A percentile compares a stretch with the other conserved stretches of the same genome.
Evolutionary conservation across 768 basidiomycete species (phyloP).

Genomic region (Xerocomellus chrysenteron): DNA sequence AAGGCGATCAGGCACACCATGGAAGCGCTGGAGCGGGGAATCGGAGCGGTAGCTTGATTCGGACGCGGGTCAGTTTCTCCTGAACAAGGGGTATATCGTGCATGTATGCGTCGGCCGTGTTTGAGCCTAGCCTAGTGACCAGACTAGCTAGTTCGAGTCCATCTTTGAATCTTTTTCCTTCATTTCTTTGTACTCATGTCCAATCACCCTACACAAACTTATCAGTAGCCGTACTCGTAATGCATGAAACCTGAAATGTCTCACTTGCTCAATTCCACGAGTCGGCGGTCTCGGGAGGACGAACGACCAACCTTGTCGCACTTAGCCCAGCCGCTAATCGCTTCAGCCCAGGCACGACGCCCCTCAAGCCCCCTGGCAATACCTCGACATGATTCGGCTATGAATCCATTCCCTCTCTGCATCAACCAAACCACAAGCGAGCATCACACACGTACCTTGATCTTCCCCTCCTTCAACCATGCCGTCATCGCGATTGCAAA

Average conservation of each 20-base stretch:
- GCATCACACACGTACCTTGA: conserved; percentile 15
- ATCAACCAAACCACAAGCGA: not conserved
- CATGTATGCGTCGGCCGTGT: no score
- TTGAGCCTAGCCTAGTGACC: no score
- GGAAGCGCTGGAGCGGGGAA: conserved; percentile 86
- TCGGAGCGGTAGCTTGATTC: conserved; percentile 81
- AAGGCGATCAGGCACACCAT: conserved; percentile 76
- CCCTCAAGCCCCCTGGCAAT: conserved; percentile 37
- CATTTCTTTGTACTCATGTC: no score
- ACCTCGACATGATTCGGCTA: conserved; percentile 40
- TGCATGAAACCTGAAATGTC: not conserved
- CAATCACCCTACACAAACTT: no score
- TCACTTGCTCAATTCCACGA: not conserved
- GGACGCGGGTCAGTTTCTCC: conserved; percentile 81
- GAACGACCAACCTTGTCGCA: conserved; percentile 38
- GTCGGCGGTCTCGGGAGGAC: conserved; percentile 1
- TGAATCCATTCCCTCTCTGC: not conserved
- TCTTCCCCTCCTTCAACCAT: conserved; percentile 15
- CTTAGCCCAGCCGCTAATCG: conserved; percentile 35
- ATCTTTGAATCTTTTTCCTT: no score
- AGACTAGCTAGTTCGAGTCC: no score
- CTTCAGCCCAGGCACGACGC: conserved; percentile 32
- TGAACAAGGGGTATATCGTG: conserved; percentile 24
- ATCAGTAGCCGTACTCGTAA: no score
- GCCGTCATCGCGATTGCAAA: conserved; percentile 9